Conservation (phyloP, 371 early-diverging fungal species). For the Mortierella sp. region DNA sequence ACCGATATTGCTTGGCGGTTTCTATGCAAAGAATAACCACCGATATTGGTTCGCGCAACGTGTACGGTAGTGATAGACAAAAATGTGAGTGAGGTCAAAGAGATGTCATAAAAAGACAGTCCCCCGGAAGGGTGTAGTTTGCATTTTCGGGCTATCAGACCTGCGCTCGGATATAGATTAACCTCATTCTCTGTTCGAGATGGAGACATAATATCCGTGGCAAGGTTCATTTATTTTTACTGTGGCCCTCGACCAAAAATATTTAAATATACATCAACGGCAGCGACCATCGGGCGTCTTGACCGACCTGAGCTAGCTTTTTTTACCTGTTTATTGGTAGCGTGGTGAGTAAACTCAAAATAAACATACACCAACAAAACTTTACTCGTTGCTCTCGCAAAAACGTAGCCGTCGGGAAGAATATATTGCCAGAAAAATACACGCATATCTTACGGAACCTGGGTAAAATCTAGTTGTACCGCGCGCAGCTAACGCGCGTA, state of each 20-base stretch:
- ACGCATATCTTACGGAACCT: background rate
- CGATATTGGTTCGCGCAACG: too few relatives aligned
- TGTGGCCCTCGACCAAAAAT: too few relatives aligned
- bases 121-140: too few relatives aligned
- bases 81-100: too few relatives aligned
- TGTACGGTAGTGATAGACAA: slow-evolving; percentile 1
- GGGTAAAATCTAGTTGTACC: background rate
- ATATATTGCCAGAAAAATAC: background rate
- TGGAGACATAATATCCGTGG: background rate
- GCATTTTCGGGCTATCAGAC: background rate
- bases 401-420: too few relatives aligned
- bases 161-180: slow-evolving; percentile 10
- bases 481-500: too few relatives aligned
- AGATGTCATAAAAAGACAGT: too few relatives aligned
- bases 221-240: background rate
- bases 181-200: background rate
- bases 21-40: too few relatives aligned
- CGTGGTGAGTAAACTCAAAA: background rate
- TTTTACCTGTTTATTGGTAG: background rate
- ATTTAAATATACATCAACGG: background rate
- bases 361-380: too few relatives aligned
- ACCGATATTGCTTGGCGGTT: too few relatives aligned
- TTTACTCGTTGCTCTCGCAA: too few relatives aligned
- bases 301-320: background rate
- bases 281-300: background rate